These are phyloP conservation scores for Populus hybrid DNA, from an alignment of 441 rosid species.

Conservation along the genomic window DNA sequence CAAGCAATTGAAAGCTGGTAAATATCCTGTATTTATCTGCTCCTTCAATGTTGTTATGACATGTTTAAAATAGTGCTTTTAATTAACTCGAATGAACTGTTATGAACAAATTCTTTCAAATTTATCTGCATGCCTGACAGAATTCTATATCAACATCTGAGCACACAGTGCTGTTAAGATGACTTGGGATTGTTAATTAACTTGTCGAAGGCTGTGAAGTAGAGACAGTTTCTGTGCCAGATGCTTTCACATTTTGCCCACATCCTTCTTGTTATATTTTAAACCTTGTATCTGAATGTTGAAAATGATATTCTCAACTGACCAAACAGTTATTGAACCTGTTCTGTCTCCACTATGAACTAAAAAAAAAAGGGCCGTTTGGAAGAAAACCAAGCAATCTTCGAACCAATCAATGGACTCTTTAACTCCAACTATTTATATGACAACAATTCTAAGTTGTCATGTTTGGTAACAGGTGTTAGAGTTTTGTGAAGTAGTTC, in stretches of 20 bases:
- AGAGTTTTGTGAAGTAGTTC: neutral
- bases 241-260: neutral
- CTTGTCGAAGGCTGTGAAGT: neutral
- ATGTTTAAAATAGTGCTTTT: neutral
- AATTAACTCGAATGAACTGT: neutral
- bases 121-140: neutral
- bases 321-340: neutral
- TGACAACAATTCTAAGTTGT: neutral
- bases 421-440: neutral
- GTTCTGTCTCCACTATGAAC: neutral
- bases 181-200: neutral
- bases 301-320: neutral
- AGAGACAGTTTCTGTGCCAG: neutral
- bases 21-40: conserved; percentile 5
- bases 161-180: neutral
- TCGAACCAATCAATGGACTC: neutral
- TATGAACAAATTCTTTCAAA: neutral
- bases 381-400: neutral
- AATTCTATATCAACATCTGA: neutral
- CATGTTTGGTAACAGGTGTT: neutral
- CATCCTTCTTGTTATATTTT: neutral
- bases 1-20: conserved; percentile 96
- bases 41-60: neutral
- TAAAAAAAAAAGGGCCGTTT: neutral
- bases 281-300: neutral